Percentiles rank a stretch among this genome's conserved stretches.
phyloP scores from a whole-genome alignment of 331 rosid genomes.

The Spiraea crenata region DNA sequence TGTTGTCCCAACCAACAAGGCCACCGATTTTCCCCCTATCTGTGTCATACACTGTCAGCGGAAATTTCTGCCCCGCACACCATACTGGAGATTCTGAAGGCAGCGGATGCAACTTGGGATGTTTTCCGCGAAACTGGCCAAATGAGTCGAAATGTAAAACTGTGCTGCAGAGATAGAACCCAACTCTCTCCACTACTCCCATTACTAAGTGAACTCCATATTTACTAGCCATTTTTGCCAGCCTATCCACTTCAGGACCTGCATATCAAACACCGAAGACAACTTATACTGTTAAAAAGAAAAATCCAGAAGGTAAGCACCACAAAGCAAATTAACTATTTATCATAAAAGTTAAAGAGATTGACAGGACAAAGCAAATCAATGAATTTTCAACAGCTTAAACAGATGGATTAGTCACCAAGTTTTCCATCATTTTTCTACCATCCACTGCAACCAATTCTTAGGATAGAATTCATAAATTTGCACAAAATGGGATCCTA shows the following conservation, averaged over 20 bases:
- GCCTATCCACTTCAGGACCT: constrained; percentile 23
- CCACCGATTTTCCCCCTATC: constrained; percentile 13
- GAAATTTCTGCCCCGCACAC: constrained; percentile 1
- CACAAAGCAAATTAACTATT: not conserved
- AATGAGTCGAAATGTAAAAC: constrained; percentile 15
- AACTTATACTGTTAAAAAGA: not conserved
- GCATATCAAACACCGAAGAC: not conserved
- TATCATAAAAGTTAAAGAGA: not conserved
- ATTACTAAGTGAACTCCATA: constrained; percentile 18
- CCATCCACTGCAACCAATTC: too few species aligned
- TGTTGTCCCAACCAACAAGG: constrained; percentile 24
- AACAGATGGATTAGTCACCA: too few species aligned
- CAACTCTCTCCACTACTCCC: constrained; percentile 20
- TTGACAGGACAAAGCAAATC: not conserved
- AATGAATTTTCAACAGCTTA: not conserved
- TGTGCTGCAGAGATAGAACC: constrained; percentile 9
- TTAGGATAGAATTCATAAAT: too few species aligned
- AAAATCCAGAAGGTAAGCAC: not conserved
- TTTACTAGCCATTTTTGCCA: constrained; percentile 16
- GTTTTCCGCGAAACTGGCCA: constrained; percentile 14
- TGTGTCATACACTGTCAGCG: constrained; percentile 7
- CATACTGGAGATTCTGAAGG: constrained; percentile 10
- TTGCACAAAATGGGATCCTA: too few species aligned
- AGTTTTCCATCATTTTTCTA: too few species aligned
- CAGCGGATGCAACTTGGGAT: constrained; percentile 6